A percentile compares a stretch with the other conserved stretches of the same genome.
phyloP scores from a whole-genome alignment of 2,329 filamentous ascomycete species.

The Triangularia setosa region DNA sequence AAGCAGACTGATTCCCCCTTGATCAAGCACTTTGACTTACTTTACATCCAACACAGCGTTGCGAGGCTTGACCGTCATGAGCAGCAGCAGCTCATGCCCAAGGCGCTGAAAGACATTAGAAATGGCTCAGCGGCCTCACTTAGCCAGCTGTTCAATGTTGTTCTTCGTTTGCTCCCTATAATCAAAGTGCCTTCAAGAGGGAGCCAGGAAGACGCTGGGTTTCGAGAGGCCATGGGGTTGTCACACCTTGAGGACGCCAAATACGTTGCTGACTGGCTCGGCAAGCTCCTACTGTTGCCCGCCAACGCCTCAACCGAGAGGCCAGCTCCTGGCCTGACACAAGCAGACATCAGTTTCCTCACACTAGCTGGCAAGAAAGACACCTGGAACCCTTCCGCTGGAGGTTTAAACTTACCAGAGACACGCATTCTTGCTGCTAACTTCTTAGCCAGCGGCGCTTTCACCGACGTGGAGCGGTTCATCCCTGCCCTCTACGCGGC shows the following conservation, averaged over 20 bases:
- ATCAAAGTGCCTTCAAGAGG: constrained; percentile 71
- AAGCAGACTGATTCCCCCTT: constrained; percentile 71
- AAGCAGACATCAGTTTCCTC: constrained; percentile 66
- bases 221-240: constrained; percentile 65
- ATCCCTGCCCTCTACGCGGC: constrained; percentile 79
- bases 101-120: constrained; percentile 63
- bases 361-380: constrained; percentile 61
- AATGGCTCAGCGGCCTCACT: constrained; percentile 45
- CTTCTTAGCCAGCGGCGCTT: constrained; percentile 80
- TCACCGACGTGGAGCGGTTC: constrained; percentile 78
- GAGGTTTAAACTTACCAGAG: constrained; percentile 63
- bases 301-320: not conserved
- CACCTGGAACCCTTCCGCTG: constrained; percentile 60
- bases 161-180: constrained; percentile 70
- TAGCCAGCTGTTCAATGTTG: constrained; percentile 73
- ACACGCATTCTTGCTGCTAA: constrained; percentile 66
- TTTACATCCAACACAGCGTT: constrained; percentile 81
- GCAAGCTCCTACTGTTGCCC: constrained; percentile 64
- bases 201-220: constrained; percentile 68
- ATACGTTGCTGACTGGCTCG: constrained; percentile 72
- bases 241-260: constrained; percentile 63
- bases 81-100: constrained; percentile 68
- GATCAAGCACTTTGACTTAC: constrained; percentile 81
- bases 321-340: constrained; percentile 53
- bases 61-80: constrained; percentile 51